Conservation (phyloP, 768 basidiomycete species). For the Podaxis carcinomalis region DNA sequence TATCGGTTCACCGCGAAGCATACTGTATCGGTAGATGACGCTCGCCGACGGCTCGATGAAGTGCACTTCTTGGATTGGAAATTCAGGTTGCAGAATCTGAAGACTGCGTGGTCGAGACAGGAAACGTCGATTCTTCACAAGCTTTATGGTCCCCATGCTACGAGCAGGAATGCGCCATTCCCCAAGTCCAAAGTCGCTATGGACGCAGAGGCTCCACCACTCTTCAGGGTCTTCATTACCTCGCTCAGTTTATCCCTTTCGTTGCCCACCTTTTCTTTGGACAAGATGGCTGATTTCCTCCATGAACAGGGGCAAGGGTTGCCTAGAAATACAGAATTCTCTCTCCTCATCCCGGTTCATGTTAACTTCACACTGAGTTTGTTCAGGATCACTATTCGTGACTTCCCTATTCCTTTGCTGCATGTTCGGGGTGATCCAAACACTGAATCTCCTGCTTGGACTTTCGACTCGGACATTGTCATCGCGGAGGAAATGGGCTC, state of each 20-base stretch:
- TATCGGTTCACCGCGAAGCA: constrained; percentile 64
- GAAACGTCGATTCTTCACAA: constrained; percentile 44
- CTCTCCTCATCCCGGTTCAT: constrained; percentile 80
- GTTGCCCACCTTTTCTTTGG: constrained; percentile 54
- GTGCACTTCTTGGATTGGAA: constrained; percentile 76
- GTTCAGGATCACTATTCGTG: constrained; percentile 65
- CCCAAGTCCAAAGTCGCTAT: constrained; percentile 42
- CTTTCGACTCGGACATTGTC: constrained; percentile 75
- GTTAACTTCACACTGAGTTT: constrained; percentile 62
- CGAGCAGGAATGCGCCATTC: constrained; percentile 24
- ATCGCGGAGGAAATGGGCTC: constrained; percentile 85
- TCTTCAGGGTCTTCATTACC: constrained; percentile 63
- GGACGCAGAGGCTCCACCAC: constrained; percentile 45
- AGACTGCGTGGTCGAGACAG: constrained; percentile 42
- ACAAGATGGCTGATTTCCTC: constrained; percentile 59
- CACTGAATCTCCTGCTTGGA: constrained; percentile 40
- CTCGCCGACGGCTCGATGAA: constrained; percentile 60
- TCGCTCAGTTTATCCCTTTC: constrained; percentile 54
- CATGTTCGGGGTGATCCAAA: constrained; percentile 22
- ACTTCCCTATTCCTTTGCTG: constrained; percentile 87
- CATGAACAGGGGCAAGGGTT: constrained; percentile 62
- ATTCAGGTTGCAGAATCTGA: constrained; percentile 44
- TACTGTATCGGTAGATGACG: constrained; percentile 68
- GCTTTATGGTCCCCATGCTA: constrained; percentile 33
- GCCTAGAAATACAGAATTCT: constrained; percentile 66